A percentile compares a stretch with the other conserved stretches of the same genome.
phyloP scores from a whole-genome alignment of 2,329 filamentous ascomycete species.

The Fusarium graminum region DNA sequence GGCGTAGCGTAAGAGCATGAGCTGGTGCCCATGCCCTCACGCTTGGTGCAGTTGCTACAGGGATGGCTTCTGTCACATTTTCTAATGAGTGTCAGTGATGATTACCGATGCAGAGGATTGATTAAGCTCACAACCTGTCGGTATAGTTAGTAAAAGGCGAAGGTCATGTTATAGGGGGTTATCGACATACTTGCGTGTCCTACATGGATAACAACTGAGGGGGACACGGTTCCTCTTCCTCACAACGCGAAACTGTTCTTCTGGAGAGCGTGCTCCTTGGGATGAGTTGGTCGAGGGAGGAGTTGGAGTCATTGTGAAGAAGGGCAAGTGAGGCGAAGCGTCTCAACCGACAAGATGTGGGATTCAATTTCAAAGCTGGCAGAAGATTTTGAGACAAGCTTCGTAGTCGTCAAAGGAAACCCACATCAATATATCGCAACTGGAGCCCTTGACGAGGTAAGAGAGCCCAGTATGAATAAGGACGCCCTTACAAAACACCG shows the following conservation, averaged over 20 bases:
- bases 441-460: conserved; percentile 17
- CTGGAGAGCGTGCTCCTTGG: conserved; percentile 81
- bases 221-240: conserved; percentile 93
- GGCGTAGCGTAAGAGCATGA: conserved; percentile 89
- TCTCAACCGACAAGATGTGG: conserved; percentile 44
- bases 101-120: conserved; percentile 1
- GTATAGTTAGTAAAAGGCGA: conserved; percentile 51
- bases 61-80: conserved; percentile 95
- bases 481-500: conserved; percentile 24
- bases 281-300: conserved; percentile 84
- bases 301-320: conserved; percentile 75
- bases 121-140: conserved; percentile 55
- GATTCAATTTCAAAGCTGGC: conserved; percentile 28
- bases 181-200: conserved; percentile 85
- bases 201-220: conserved; percentile 90
- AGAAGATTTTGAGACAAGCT: conserved; percentile 27
- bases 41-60: conserved; percentile 94
- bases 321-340: conserved; percentile 38
- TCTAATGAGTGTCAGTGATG: conserved; percentile 58
- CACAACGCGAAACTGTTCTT: conserved; percentile 87
- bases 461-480: conserved; percentile 17
- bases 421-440: conserved; percentile 47
- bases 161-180: conserved; percentile 31
- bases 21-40: conserved; percentile 82
- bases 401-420: conserved; percentile 38